These are phyloP conservation scores for Phytophthora constricta DNA, from an alignment of 352 stramenopile genomes.

Conservation along the genomic window DNA sequence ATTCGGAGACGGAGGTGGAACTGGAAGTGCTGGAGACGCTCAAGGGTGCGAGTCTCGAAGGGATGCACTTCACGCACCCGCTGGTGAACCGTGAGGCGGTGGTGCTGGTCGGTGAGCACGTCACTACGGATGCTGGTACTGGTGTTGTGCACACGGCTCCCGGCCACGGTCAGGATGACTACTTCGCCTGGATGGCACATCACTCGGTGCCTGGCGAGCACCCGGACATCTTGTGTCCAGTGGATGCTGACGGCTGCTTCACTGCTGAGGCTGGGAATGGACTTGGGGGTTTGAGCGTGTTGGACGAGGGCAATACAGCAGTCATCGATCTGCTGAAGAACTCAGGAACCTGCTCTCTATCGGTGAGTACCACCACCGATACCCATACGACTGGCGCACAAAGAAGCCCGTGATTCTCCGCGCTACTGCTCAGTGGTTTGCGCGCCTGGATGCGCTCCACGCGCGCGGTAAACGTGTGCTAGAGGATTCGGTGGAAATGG, in stretches of 20 bases:
- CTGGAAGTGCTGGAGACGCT: constrained; percentile 72
- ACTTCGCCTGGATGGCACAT: constrained; percentile 77
- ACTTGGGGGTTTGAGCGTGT: constrained; percentile 92
- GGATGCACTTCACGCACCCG: constrained; percentile 89
- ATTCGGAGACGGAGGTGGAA: constrained; percentile 23
- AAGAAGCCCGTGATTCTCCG: constrained; percentile 99
- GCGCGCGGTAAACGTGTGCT: constrained; percentile 69
- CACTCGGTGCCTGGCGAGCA: constrained; percentile 44
- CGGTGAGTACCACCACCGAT: constrained; percentile 93
- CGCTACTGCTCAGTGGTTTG: constrained; percentile 99
- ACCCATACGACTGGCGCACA: constrained; percentile 99
- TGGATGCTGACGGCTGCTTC: constrained; percentile 72
- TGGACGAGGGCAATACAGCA: constrained; percentile 91
- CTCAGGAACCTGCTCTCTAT: constrained; percentile 86
- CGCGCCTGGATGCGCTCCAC: constrained; percentile 94
- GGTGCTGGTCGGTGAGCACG: constrained; percentile 96
- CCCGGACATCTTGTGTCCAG: constrained; percentile 64
- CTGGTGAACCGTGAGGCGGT: constrained; percentile 83
- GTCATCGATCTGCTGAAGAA: constrained; percentile 91
- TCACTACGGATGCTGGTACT: constrained; percentile 97
- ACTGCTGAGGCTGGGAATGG: constrained; percentile 92
- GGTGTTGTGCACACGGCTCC: constrained; percentile 99
- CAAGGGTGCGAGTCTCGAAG: constrained; percentile 57
- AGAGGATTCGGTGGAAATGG: constrained; percentile 89
- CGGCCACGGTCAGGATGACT: constrained; percentile 98